Evolutionary conservation across 768 basidiomycete species (phyloP).

Genomic region (Phylloporus sp.): DNA sequence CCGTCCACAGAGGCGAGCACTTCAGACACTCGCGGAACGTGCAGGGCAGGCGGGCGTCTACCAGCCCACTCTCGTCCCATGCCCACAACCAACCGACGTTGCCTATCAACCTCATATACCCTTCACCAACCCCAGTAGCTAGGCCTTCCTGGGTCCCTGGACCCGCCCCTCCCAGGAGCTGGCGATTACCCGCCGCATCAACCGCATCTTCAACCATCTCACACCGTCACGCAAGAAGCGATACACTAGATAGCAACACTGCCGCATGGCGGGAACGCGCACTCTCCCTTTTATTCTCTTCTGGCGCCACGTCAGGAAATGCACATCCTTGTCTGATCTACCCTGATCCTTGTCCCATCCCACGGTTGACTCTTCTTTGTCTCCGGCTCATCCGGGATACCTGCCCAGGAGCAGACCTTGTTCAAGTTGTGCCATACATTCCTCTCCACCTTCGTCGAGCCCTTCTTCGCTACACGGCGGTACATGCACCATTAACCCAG

Average conservation of each 20-base stretch:
- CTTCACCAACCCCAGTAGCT: conserved; percentile 8
- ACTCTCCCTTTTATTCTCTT: conserved; percentile 46
- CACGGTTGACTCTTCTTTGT: conserved; percentile 54
- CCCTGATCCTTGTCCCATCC: conserved; percentile 30
- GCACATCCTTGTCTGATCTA: conserved; percentile 9
- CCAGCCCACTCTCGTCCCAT: conserved; percentile 16
- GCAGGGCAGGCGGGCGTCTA: conserved; percentile 23
- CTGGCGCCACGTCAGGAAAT: neutral
- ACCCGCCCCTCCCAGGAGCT: conserved; percentile 54
- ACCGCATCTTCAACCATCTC: conserved; percentile 2
- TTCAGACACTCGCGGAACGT: conserved; percentile 61
- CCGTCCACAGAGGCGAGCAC: conserved; percentile 56
- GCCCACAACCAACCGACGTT: conserved; percentile 42
- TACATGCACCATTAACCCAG: conserved; percentile 51
- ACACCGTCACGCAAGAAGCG: conserved; percentile 11
- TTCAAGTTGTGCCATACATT: conserved; percentile 45
- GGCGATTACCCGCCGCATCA: conserved; percentile 35
- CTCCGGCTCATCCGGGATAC: conserved; percentile 42
- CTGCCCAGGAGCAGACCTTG: conserved; percentile 41
- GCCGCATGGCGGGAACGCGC: conserved; percentile 50
- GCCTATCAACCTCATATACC: conserved; percentile 38
- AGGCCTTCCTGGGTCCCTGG: conserved; percentile 34
- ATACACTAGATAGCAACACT: conserved; percentile 22
- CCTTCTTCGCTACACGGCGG: conserved; percentile 53
- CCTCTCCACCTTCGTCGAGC: conserved; percentile 56